Evolutionary conservation across 306 rosid species (phyloP).

Genomic region (Amphicarpaea edgeworthii): DNA sequence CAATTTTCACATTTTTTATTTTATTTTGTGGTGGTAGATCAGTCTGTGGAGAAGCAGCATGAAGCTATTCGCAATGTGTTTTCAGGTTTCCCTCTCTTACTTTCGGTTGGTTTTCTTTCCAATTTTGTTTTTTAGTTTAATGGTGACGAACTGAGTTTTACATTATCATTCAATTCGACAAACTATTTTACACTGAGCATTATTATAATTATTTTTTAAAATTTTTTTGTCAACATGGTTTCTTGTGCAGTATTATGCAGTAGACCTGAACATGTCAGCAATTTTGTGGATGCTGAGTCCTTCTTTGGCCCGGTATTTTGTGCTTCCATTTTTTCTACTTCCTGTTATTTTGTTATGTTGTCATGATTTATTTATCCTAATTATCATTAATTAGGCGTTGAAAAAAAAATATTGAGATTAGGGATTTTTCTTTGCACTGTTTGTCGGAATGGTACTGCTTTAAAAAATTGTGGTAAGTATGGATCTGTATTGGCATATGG

Average conservation of each 20-base stretch:
- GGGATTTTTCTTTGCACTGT: background rate
- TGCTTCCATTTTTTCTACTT: background rate
- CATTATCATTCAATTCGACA: no score
- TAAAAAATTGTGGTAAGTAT: background rate
- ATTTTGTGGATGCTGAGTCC: conserved; percentile 84
- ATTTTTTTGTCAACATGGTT: conserved; percentile 23
- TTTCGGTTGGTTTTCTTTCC: background rate
- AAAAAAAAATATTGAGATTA: background rate
- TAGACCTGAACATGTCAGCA: conserved; percentile 92
- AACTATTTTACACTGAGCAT: no score
- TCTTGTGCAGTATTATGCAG: conserved; percentile 72
- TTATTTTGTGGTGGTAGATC: conserved; percentile 46
- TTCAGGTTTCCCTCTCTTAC: conserved; percentile 61
- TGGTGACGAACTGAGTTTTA: no score
- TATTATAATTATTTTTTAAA: no score
- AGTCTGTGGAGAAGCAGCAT: conserved; percentile 91
- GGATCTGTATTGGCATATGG: conserved; percentile 5
- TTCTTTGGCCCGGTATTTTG: conserved; percentile 77
- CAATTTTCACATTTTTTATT: conserved; percentile 34
- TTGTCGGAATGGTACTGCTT: background rate
- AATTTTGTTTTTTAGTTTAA: conserved; percentile 15
- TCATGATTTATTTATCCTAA: background rate
- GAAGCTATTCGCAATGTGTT: conserved; percentile 85
- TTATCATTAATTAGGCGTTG: background rate
- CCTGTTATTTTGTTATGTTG: background rate